These are phyloP conservation scores for Fagus sylvatica DNA, from an alignment of 306 rosid species.

Conservation along the genomic window DNA sequence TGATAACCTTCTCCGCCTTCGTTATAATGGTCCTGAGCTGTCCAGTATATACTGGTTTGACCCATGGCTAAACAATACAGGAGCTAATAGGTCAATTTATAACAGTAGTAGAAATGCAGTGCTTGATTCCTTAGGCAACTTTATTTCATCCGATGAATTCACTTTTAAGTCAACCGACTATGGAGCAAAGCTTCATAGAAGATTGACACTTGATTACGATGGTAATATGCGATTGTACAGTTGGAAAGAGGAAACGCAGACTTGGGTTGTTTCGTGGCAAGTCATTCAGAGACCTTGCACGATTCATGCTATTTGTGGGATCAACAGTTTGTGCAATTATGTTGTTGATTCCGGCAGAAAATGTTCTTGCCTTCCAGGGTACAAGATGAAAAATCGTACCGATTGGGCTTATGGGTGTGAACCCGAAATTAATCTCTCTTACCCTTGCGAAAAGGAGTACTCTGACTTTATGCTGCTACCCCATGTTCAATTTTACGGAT, in stretches of 20 bases:
- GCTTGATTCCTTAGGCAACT: not conserved
- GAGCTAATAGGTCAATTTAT: too few relatives aligned
- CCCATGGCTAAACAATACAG: not conserved
- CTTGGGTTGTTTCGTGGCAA: not conserved
- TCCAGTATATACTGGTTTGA: not conserved
- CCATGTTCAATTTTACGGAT: conserved; percentile 22
- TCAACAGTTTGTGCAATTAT: conserved; percentile 19
- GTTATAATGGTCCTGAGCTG: not conserved
- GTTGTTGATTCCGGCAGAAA: not conserved
- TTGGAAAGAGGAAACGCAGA: not conserved
- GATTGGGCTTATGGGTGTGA: conserved; percentile 34
- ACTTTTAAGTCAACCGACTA: not conserved
- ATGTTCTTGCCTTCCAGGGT: conserved; percentile 27
- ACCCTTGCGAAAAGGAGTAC: conserved; percentile 15
- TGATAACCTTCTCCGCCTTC: not conserved
- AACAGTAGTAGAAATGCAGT: not conserved
- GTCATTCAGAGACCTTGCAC: not conserved
- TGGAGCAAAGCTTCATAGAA: not conserved
- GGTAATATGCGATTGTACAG: not conserved
- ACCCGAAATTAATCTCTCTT: conserved; percentile 1
- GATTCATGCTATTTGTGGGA: conserved; percentile 9
- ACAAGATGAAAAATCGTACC: not conserved
- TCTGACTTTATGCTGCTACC: conserved; percentile 1
- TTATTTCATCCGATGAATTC: not conserved
- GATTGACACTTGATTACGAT: not conserved